Conservation (phyloP, 2,329 filamentous ascomycete species). For the Stylonectria norvegica region DNA sequence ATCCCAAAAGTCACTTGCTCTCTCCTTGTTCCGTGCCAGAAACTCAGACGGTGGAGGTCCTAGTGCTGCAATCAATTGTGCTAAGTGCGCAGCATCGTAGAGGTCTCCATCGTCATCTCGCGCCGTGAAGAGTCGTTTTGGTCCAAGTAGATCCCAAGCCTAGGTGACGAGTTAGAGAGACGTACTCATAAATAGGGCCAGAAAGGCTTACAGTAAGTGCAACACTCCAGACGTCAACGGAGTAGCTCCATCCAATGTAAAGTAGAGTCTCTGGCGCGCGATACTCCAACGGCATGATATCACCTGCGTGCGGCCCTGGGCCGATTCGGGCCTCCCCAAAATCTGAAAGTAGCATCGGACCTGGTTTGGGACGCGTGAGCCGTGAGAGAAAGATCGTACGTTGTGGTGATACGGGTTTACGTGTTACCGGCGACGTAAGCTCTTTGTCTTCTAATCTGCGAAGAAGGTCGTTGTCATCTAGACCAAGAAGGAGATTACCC, state of each 20-base stretch:
- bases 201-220: slow-evolving; percentile 19
- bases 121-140: slow-evolving; percentile 17
- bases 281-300: slow-evolving; percentile 29
- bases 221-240: slow-evolving; percentile 30
- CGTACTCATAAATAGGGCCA: not conserved
- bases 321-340: slow-evolving; percentile 28
- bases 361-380: slow-evolving; percentile 21
- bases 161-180: slow-evolving; percentile 4
- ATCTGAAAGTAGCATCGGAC: slow-evolving; percentile 27
- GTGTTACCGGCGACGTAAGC: slow-evolving; percentile 18
- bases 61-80: slow-evolving; percentile 23
- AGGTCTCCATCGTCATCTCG: slow-evolving; percentile 18
- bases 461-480: slow-evolving; percentile 20
- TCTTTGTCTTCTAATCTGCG: slow-evolving; percentile 21
- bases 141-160: slow-evolving; percentile 25
- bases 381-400: slow-evolving; percentile 28
- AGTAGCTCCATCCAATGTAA: slow-evolving; percentile 21
- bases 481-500: slow-evolving; percentile 23
- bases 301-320: slow-evolving; percentile 24
- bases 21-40: slow-evolving; percentile 10
- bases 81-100: slow-evolving; percentile 22
- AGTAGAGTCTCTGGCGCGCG: slow-evolving; percentile 25
- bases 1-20: slow-evolving; percentile 22
- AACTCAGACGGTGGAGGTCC: slow-evolving; percentile 20
- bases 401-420: slow-evolving; percentile 12